Conservation (phyloP, 225 moss, liverwort and hornwort genomes). For the Straminergon stramineum region DNA sequence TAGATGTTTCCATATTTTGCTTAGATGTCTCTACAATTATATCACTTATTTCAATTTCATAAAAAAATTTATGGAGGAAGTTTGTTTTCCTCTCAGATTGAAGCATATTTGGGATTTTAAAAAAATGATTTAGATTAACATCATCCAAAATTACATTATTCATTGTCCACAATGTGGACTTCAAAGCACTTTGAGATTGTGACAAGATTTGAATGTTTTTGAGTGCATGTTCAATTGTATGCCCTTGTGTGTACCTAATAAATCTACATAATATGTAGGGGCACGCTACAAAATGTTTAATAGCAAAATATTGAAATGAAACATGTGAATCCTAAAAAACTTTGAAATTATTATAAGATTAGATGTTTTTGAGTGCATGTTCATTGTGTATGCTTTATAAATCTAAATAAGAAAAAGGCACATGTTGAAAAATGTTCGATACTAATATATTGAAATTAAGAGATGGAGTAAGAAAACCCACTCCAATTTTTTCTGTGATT, state of each 20-base stretch:
- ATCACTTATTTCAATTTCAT: not conserved
- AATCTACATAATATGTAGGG: not conserved
- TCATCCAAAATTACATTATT: not conserved
- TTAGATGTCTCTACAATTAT: not conserved
- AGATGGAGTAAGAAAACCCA: not conserved
- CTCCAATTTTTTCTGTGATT: fast-evolving
- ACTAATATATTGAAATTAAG: not conserved
- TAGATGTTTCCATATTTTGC: too few relatives aligned
- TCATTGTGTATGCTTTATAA: not conserved
- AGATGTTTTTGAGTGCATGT: not conserved
- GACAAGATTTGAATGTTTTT: too few relatives aligned
- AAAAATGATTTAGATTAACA: not conserved
- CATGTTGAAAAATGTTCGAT: not conserved
- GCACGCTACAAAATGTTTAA: not conserved
- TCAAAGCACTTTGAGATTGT: not conserved
- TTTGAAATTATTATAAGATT: too few relatives aligned
- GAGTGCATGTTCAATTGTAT: too few relatives aligned
- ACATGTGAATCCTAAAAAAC: too few relatives aligned
- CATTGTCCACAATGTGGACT: too few relatives aligned
- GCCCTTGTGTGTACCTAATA: too few relatives aligned
- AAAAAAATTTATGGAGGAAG: fast-evolving
- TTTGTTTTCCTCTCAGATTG: not conserved
- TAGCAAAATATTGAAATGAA: not conserved
- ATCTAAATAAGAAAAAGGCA: not conserved
- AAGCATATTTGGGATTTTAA: not conserved